Evolutionary conservation across 2,329 filamentous ascomycete genomes (phyloP).

Genomic region (Cladosporium sp.): DNA sequence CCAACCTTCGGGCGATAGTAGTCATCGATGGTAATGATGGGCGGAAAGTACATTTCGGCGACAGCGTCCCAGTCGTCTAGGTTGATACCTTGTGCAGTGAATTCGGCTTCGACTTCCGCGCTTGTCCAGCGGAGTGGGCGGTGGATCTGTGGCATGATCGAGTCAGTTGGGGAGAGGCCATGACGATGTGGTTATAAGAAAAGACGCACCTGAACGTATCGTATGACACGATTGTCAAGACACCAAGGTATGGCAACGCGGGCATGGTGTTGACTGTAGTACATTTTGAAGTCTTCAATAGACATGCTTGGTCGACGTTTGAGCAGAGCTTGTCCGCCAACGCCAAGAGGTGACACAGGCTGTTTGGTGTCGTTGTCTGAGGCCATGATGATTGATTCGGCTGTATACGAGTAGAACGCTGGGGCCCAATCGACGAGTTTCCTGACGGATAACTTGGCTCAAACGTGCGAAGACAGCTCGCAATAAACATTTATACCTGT

Average conservation of each 20-base stretch:
- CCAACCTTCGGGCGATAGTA: neutral
- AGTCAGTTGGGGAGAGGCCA: neutral
- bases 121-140: conserved; percentile 13
- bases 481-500: no score
- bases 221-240: conserved; percentile 13
- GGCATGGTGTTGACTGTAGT: conserved; percentile 14
- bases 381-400: no score
- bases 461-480: no score
- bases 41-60: conserved; percentile 13
- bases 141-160: conserved; percentile 9
- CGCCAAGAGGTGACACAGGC: neutral
- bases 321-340: conserved; percentile 12
- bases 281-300: conserved; percentile 11
- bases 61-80: conserved; percentile 17
- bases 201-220: conserved; percentile 15
- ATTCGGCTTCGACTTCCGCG: neutral
- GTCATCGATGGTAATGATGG: neutral
- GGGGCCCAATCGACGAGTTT: no score
- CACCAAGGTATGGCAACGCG: conserved; percentile 14
- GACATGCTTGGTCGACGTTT: conserved; percentile 11
- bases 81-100: conserved; percentile 3
- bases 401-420: no score
- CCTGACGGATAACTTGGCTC: no score
- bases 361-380: no score
- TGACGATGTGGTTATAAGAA: neutral